Evolutionary conservation across 768 basidiomycete genomes (phyloP).

Genomic region (Paxillus involutus): DNA sequence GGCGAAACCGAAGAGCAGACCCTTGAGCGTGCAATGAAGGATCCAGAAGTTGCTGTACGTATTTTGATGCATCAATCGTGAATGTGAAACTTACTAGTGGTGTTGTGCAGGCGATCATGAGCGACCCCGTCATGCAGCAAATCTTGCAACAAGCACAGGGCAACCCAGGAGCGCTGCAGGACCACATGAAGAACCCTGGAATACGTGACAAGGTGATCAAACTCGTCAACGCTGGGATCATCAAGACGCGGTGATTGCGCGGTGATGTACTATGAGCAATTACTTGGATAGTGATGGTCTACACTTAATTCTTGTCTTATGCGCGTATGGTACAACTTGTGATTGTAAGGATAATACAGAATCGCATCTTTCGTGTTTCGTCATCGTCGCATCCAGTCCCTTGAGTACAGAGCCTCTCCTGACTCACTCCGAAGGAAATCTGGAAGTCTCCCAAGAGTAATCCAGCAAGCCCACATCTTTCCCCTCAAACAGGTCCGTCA

Average conservation of each 20-base stretch:
- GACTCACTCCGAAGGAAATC: slow-evolving; percentile 9
- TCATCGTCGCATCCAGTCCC: not conserved
- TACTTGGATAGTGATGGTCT: slow-evolving; percentile 9
- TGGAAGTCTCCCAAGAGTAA: slow-evolving; percentile 74
- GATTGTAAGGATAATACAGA: slow-evolving; percentile 24
- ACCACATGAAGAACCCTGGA: slow-evolving; percentile 93
- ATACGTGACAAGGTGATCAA: slow-evolving; percentile 85
- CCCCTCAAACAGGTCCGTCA: slow-evolving; percentile 43
- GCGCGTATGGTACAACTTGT: slow-evolving; percentile 20
- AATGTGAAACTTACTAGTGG: slow-evolving; percentile 3
- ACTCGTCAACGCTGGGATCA: slow-evolving; percentile 90
- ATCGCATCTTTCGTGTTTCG: not conserved
- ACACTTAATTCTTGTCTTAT: slow-evolving; percentile 14
- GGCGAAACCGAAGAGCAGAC: slow-evolving; percentile 93
- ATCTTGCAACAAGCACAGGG: slow-evolving; percentile 93
- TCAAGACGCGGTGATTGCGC: slow-evolving; percentile 75
- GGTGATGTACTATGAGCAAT: slow-evolving; percentile 39
- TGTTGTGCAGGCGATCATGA: slow-evolving; percentile 68
- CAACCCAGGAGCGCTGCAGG: slow-evolving; percentile 86
- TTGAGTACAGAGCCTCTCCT: not conserved
- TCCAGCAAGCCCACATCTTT: slow-evolving; percentile 49
- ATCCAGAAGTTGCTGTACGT: slow-evolving; percentile 91
- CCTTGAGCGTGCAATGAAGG: slow-evolving; percentile 90
- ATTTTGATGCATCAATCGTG: not conserved
- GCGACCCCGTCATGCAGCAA: slow-evolving; percentile 89